Evolutionary conservation across 2,329 filamentous ascomycete genomes (phyloP), one percentile per base, ranked within the genome.

Genomic region (Drechslerella coelobrocha): DNA sequence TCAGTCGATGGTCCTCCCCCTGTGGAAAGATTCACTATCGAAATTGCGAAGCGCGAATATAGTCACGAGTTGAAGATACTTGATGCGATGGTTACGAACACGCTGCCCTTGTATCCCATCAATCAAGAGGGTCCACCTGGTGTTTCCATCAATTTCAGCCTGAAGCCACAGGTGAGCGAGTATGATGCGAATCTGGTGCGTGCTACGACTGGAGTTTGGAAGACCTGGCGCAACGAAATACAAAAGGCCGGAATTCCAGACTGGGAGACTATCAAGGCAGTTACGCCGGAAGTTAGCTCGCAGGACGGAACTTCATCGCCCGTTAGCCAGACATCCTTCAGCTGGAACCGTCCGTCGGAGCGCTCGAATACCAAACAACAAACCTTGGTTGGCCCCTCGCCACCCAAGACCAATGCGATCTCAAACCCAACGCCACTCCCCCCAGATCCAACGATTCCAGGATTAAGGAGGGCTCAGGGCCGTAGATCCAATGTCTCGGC

Each of bases 221-320:
- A 59, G 29, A 34, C 34, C 14, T 72, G 66, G 66, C 55, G 66
- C n/a, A 24, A 43, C 2, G 66, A 72, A 50, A 72, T 72, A 54
- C 51, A 52, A 27, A 51, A 60, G 37, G 66, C 65, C 5, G 54
- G 61, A 26, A 60, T 72, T 27, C 53, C 53, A 47, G 51, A 17
- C 1, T 65, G 53, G 59, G 60, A 54, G 21, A 29, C 53, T 14
- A 72, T 72, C 9, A 63, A 55, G 39, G 53, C 66, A 10, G 43
- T 47, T 5, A 21, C 8, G 5, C 41, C 54, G 2, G 66, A 60
- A 23, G 26, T 29, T 23, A 29, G 12, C n/a, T 8, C 45, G 5
- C 26, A 51, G 4, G 54, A 51, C 4, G 14, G 37, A 2, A 24
- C 17, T 12, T 0, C 52, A 7, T 8, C 41, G 7, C 34, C 14